Conservation (phyloP, 768 basidiomycete genomes). For the Serendipita sp. region DNA sequence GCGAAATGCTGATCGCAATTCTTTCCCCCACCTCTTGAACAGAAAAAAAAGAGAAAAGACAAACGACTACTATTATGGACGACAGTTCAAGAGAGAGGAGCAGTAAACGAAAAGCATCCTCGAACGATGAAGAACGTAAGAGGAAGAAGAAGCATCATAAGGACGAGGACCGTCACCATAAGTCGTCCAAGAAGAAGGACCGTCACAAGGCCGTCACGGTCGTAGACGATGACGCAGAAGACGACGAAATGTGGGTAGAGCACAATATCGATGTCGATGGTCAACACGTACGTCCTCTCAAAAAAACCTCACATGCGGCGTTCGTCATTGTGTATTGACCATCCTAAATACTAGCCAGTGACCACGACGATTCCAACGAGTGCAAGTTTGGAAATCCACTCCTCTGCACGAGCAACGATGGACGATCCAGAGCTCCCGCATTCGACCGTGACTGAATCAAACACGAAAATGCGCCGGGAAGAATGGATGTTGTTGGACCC, state of each 20-base stretch:
- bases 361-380: slow-evolving; percentile 64
- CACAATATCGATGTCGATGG: slow-evolving; percentile 71
- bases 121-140: slow-evolving; percentile 6
- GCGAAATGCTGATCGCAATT: too few relatives aligned
- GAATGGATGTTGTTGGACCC: slow-evolving; percentile 72
- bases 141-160: slow-evolving; percentile 11
- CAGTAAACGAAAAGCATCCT: slow-evolving; percentile 1
- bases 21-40: too few relatives aligned
- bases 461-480: slow-evolving; percentile 39
- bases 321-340: slow-evolving; percentile 7
- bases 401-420: slow-evolving; percentile 34
- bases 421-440: slow-evolving; percentile 34
- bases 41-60: too few relatives aligned
- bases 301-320: slow-evolving; percentile 9
- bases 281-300: slow-evolving; percentile 38
- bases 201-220: slow-evolving; percentile 20
- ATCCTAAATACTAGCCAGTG: slow-evolving; percentile 29
- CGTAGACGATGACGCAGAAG: slow-evolving; percentile 51
- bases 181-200: slow-evolving; percentile 16
- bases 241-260: slow-evolving; percentile 73
- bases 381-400: slow-evolving; percentile 51
- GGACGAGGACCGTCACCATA: slow-evolving; percentile 10
- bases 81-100: background rate
- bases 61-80: too few relatives aligned
- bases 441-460: slow-evolving; percentile 29